phyloP scores from a whole-genome alignment of 805 yeast species.

The Sugiyamaella valdiviana region DNA sequence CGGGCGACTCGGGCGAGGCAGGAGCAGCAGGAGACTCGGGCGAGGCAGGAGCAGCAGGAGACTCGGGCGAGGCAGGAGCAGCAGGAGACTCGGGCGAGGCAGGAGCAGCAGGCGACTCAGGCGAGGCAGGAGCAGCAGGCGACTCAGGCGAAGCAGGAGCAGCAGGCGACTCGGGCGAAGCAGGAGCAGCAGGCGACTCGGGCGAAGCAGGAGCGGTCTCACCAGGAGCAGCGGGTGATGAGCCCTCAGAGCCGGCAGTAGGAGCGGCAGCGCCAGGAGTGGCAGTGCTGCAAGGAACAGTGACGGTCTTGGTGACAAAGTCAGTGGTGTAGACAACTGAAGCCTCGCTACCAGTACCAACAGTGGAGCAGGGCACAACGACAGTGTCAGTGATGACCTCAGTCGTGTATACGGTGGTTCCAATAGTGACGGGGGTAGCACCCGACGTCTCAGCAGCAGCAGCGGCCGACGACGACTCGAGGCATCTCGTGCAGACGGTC shows the following conservation, averaged over 20 bases:
- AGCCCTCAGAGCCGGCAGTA: conserved; percentile 4
- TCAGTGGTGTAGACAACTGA: conserved; percentile 1
- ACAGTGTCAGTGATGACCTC: conserved; percentile 1
- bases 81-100: no score
- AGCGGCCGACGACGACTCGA: conserved; percentile 1
- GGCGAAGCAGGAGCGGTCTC: conserved; percentile 72
- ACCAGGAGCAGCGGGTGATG: conserved; percentile 38
- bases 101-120: no score
- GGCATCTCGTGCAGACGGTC: conserved; percentile 6
- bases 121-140: no score
- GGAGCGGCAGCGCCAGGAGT: neutral
- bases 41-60: no score
- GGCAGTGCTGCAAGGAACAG: conserved; percentile 36
- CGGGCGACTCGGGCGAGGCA: no score
- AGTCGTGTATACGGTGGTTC: conserved; percentile 2
- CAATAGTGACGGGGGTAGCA: conserved; percentile 1
- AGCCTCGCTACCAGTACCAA: neutral
- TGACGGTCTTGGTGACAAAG: conserved; percentile 43
- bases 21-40: no score
- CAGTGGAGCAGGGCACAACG: conserved; percentile 4
- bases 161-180: neutral
- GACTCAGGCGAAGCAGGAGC: neutral
- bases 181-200: conserved; percentile 9
- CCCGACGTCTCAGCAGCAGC: neutral
- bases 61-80: no score